A percentile compares a stretch with the other conserved stretches of the same genome.
phyloP scores from a whole-genome alignment of 352 stramenopile species.

The Pythium insidiosum region DNA sequence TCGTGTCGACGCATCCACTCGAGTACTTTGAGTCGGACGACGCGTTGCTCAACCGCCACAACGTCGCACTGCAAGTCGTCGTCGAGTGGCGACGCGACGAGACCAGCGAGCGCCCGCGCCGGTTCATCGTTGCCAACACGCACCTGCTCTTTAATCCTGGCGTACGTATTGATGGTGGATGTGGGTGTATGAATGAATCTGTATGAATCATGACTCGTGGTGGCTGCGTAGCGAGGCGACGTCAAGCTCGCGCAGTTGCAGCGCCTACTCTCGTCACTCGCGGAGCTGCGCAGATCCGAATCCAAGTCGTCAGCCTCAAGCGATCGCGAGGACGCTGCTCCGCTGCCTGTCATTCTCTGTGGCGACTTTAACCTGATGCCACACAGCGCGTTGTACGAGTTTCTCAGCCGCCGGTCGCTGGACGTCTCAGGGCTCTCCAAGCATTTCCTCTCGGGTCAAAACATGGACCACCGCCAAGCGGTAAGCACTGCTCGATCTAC shows the following conservation, averaged over 20 bases:
- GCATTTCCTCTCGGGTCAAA: constrained; percentile 40
- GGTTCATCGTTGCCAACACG: constrained; percentile 53
- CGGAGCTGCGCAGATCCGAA: constrained; percentile 13
- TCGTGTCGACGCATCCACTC: constrained; percentile 30
- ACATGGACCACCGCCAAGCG: constrained; percentile 16
- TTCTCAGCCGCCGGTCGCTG: constrained; percentile 33
- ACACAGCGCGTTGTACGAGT: constrained; percentile 58
- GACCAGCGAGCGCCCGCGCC: constrained; percentile 8
- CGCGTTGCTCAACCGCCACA: constrained; percentile 44
- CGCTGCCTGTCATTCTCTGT: constrained; percentile 38
- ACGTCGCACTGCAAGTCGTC: constrained; percentile 41
- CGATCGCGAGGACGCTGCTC: not conserved
- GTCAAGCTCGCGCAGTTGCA: constrained; percentile 59
- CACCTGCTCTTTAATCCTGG: constrained; percentile 68
- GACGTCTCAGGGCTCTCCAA: constrained; percentile 35
- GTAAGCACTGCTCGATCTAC: no score
- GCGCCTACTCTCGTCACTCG: constrained; percentile 29
- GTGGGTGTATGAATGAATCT: not conserved
- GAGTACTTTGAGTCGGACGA: constrained; percentile 38
- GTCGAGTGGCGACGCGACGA: constrained; percentile 17
- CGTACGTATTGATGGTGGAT: constrained; percentile 12
- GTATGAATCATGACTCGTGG: constrained; percentile 1
- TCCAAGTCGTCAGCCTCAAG: no score
- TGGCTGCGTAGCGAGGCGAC: constrained; percentile 35
- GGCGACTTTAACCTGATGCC: constrained; percentile 66